Conservation (phyloP, 2,329 filamentous ascomycete genomes). For the Clonostachys chloroleuca region DNA sequence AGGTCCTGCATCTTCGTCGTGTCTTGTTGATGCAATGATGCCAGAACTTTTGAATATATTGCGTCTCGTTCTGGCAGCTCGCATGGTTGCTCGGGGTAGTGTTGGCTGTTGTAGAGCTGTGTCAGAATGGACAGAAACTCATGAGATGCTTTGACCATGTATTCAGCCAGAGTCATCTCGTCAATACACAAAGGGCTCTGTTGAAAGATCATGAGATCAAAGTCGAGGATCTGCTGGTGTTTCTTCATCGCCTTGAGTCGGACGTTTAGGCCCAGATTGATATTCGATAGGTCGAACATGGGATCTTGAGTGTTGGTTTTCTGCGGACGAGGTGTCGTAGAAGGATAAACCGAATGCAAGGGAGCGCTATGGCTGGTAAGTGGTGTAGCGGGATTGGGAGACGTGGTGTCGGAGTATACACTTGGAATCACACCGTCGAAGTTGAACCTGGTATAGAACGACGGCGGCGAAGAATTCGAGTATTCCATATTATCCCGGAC, state of each 20-base stretch:
- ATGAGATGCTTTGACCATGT: background rate
- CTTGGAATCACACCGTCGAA: too few species aligned
- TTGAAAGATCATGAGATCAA: background rate
- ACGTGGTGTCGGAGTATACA: too few species aligned
- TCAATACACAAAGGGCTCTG: background rate
- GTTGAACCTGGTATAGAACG: too few species aligned
- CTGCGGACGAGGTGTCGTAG: too few species aligned
- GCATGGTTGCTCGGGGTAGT: background rate
- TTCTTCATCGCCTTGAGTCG: background rate
- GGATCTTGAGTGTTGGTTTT: too few species aligned
- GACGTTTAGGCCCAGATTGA: background rate
- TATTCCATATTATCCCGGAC: too few species aligned
- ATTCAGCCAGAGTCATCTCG: background rate
- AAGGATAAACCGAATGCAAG: too few species aligned
- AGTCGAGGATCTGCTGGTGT: background rate
- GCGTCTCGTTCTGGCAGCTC: background rate
- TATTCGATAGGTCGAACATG: background rate
- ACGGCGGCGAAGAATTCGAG: too few species aligned
- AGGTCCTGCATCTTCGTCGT: background rate
- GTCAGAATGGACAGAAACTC: background rate
- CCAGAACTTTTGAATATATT: background rate
- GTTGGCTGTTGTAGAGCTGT: background rate
- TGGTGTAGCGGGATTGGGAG: too few species aligned
- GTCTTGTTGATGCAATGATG: background rate
- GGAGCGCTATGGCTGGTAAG: too few species aligned